These are phyloP conservation scores for Fusarium sp. DNA, from an alignment of 2,329 filamentous ascomycete species.

Conservation along the genomic window DNA sequence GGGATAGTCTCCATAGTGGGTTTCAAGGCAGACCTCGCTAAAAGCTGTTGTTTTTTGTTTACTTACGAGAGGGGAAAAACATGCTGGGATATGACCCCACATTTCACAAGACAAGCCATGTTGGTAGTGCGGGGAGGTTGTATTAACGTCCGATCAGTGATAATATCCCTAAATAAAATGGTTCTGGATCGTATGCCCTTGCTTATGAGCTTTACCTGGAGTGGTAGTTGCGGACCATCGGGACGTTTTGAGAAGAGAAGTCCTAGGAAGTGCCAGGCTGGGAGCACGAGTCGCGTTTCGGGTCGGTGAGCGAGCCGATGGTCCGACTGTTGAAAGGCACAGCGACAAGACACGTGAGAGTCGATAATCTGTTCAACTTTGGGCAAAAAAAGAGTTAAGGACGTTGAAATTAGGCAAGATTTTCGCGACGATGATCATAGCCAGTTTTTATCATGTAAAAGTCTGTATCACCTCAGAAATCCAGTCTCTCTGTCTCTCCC, in stretches of 20 bases:
- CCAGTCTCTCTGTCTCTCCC: background rate
- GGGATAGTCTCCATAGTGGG: constrained; percentile 25
- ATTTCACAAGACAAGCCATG: constrained; percentile 20
- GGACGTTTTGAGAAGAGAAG: constrained; percentile 12
- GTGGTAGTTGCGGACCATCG: constrained; percentile 24
- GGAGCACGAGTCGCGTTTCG: constrained; percentile 27
- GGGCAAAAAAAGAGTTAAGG: background rate
- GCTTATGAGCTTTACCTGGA: constrained; percentile 18
- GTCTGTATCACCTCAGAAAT: background rate
- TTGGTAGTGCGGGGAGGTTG: constrained; percentile 26
- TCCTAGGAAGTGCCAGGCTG: constrained; percentile 17
- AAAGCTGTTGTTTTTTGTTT: constrained; percentile 23
- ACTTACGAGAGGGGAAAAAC: constrained; percentile 1
- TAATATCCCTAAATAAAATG: background rate
- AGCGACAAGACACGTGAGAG: background rate
- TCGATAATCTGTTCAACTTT: background rate
- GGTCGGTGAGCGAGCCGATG: constrained; percentile 31
- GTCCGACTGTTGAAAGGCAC: constrained; percentile 6
- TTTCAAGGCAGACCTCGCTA: constrained; percentile 8
- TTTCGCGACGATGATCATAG: background rate
- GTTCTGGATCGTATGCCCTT: constrained; percentile 11
- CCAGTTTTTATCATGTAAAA: background rate
- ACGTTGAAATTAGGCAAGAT: background rate
- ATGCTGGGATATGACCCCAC: constrained; percentile 23
- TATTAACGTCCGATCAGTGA: background rate